Evolutionary conservation across 768 basidiomycete genomes (phyloP).

Genomic region (Macrolepiota dolichaula): DNA sequence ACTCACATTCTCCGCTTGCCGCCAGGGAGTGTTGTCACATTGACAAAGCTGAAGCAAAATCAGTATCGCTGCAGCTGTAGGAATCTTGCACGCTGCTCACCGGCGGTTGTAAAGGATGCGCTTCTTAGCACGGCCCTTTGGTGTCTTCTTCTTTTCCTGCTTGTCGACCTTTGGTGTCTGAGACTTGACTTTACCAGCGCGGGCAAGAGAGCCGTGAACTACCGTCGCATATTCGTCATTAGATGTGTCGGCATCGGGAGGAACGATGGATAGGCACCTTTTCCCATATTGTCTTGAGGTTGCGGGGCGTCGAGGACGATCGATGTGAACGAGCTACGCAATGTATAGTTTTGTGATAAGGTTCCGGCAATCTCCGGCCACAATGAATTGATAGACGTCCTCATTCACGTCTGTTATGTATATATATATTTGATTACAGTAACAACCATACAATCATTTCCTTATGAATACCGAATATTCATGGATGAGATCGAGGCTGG

Average conservation of each 20-base stretch:
- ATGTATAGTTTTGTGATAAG: constrained; percentile 43
- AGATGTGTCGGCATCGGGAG: constrained; percentile 11
- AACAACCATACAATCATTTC: too few relatives aligned
- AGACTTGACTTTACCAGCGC: constrained; percentile 99
- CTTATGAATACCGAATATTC: too few relatives aligned
- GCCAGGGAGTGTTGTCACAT: constrained; percentile 66
- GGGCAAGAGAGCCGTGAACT: constrained; percentile 99
- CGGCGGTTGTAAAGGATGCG: constrained; percentile 90
- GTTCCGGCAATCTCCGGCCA: constrained; percentile 28
- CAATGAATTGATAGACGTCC: too few relatives aligned
- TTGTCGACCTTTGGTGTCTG: constrained; percentile 98
- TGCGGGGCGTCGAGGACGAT: constrained; percentile 32
- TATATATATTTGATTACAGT: too few relatives aligned
- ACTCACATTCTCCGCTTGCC: constrained; percentile 98
- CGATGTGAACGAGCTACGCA: constrained; percentile 25
- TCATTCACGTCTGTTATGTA: too few relatives aligned
- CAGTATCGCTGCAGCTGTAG: background rate
- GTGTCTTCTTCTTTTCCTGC: constrained; percentile 99
- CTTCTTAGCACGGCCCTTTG: constrained; percentile 98
- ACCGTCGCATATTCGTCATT: constrained; percentile 7
- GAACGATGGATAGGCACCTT: constrained; percentile 42
- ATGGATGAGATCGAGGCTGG: too few relatives aligned
- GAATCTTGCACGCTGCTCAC: constrained; percentile 38
- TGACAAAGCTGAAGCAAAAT: constrained; percentile 67
- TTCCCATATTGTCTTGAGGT: constrained; percentile 73